A percentile compares a stretch with the other conserved stretches of the same genome.
Evolutionary conservation across 1,139 yeast genomes (phyloP).

Genomic region (Nakaseomyces glabratus): DNA sequence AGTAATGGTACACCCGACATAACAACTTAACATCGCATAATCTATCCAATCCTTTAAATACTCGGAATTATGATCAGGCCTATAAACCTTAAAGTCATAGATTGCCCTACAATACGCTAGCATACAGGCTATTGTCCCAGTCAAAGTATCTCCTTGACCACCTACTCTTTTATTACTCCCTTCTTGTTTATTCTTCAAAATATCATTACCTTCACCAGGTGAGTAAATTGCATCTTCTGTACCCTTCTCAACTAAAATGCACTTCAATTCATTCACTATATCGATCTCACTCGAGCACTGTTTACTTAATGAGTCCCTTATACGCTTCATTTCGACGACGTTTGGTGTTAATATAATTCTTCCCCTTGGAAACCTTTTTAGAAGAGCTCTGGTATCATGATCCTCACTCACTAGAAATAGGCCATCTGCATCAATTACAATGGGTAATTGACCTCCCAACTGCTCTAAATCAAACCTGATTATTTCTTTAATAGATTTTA

Average conservation of each 20-base stretch:
- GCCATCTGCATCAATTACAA: slow-evolving; percentile 87
- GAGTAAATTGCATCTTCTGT: slow-evolving; percentile 44
- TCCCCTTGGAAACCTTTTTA: slow-evolving; percentile 44
- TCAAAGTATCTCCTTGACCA: slow-evolving; percentile 81
- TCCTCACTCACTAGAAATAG: slow-evolving; percentile 39
- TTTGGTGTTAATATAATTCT: slow-evolving; percentile 68
- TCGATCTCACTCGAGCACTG: slow-evolving; percentile 8
- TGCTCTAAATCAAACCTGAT: slow-evolving; percentile 37
- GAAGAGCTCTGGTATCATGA: slow-evolving; percentile 20
- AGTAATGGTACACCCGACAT: slow-evolving; percentile 63
- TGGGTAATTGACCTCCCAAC: slow-evolving; percentile 41
- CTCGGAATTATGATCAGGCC: slow-evolving; percentile 24
- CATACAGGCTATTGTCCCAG: slow-evolving; percentile 64
- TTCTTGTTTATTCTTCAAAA: slow-evolving; percentile 35
- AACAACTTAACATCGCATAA: slow-evolving; percentile 52
- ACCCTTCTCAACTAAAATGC: slow-evolving; percentile 71
- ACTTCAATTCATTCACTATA: slow-evolving; percentile 36
- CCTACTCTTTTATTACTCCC: slow-evolving; percentile 75
- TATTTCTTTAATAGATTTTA: slow-evolving; percentile 48
- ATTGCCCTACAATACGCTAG: slow-evolving; percentile 35
- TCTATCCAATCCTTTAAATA: slow-evolving; percentile 32
- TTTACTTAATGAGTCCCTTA: slow-evolving; percentile 40
- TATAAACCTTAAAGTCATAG: slow-evolving; percentile 36
- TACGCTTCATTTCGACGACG: slow-evolving; percentile 69
- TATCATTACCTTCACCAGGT: slow-evolving; percentile 40